A percentile compares a stretch with the other conserved stretches of the same genome.
Evolutionary conservation across 768 basidiomycete genomes (phyloP).

Genomic region (Lenzites betulinus): DNA sequence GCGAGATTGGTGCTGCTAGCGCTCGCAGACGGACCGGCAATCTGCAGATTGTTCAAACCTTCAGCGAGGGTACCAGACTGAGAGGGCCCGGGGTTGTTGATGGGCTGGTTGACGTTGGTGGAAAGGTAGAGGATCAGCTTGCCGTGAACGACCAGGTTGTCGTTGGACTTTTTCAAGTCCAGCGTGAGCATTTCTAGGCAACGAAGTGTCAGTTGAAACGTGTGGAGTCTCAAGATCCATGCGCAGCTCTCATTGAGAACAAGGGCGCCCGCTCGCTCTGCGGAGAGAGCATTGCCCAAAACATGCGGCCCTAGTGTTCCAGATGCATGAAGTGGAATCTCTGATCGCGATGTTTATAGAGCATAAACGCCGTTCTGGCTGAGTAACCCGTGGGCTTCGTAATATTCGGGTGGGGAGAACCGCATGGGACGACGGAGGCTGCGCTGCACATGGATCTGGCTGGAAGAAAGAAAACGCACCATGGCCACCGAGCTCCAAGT

Average conservation of each 20-base stretch:
- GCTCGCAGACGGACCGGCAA: slow-evolving; percentile 59
- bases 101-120: slow-evolving; percentile 84
- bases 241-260: neutral
- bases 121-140: slow-evolving; percentile 97
- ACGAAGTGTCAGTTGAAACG: neutral
- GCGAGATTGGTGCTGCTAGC: slow-evolving; percentile 36
- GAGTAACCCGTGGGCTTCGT: neutral
- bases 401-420: neutral
- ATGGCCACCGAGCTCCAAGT: slow-evolving; percentile 90
- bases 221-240: neutral
- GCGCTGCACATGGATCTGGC: neutral
- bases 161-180: slow-evolving; percentile 98
- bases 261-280: no score
- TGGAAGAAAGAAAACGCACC: slow-evolving; percentile 54
- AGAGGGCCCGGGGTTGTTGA: slow-evolving; percentile 81
- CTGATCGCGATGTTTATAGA: neutral
- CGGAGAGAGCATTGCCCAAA: no score
- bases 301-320: no score
- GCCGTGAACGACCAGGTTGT: slow-evolving; percentile 96
- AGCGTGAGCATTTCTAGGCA: slow-evolving; percentile 85
- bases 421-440: neutral
- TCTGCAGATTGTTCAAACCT: slow-evolving; percentile 60
- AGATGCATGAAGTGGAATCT: neutral
- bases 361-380: neutral
- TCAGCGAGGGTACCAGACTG: slow-evolving; percentile 60